Conservation (phyloP, 257 asterid genomes). For the Nicotiana tabacum region DNA sequence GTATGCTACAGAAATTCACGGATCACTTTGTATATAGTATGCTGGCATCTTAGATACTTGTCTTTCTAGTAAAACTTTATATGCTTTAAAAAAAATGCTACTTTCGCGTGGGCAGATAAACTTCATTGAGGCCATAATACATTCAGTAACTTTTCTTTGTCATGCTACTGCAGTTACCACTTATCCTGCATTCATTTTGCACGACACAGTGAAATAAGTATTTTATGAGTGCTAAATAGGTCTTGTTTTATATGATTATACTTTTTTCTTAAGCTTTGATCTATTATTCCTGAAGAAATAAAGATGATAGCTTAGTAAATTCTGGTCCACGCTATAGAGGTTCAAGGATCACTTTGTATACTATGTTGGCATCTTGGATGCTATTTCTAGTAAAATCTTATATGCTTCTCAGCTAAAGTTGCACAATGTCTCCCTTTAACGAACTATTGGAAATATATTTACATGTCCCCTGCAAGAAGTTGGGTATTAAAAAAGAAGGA, state of each 20-base stretch:
- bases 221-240: neutral
- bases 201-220: neutral
- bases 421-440: neutral
- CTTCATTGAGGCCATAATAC: no score
- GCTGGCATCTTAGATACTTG: no score
- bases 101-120: neutral
- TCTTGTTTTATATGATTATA: neutral
- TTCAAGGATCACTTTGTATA: neutral
- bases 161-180: no score
- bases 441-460: neutral
- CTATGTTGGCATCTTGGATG: neutral
- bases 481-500: neutral
- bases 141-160: no score
- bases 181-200: neutral
- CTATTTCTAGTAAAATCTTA: neutral
- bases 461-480: neutral
- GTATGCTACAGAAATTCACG: neutral
- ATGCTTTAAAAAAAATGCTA: no score
- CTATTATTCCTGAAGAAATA: neutral
- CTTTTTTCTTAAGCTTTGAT: neutral
- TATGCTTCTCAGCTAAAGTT: neutral
- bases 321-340: neutral
- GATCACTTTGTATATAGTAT: neutral
- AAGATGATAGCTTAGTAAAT: neutral
- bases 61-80: no score